phyloP scores from a whole-genome alignment of 306 rosid genomes.

The Elaeagnus macrophylla region DNA sequence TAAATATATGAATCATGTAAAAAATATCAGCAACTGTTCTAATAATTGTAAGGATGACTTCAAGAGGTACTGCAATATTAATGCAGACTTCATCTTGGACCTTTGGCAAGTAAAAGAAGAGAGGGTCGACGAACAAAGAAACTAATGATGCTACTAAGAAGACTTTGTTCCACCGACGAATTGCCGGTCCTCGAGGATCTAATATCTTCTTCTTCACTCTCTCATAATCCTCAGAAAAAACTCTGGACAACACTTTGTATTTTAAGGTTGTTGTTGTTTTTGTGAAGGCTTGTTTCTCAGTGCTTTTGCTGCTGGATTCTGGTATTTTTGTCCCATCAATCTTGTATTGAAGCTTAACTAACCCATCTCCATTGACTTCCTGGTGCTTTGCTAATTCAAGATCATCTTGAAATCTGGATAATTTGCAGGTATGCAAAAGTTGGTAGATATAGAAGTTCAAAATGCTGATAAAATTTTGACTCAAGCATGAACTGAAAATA shows the following conservation, averaged over 20 bases:
- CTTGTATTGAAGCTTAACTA: slow-evolving; percentile 12
- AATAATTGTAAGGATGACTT: slow-evolving; percentile 36
- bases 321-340: slow-evolving; percentile 7
- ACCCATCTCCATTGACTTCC: slow-evolving; percentile 11
- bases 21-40: slow-evolving; percentile 43
- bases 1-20: slow-evolving; percentile 43
- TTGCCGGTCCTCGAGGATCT: slow-evolving; percentile 44
- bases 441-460: too few relatives aligned
- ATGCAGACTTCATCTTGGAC: slow-evolving; percentile 37
- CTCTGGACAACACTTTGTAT: slow-evolving; percentile 41
- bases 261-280: slow-evolving; percentile 8
- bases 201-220: slow-evolving; percentile 31
- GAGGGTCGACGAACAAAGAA: slow-evolving; percentile 51
- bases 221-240: slow-evolving; percentile 58
- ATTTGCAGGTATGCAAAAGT: too few relatives aligned
- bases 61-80: slow-evolving; percentile 27
- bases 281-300: slow-evolving; percentile 4
- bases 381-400: slow-evolving; percentile 25
- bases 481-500: too few relatives aligned
- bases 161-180: slow-evolving; percentile 42
- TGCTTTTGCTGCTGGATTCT: not conserved
- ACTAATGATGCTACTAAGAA: slow-evolving; percentile 48
- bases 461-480: too few relatives aligned
- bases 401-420: slow-evolving; percentile 37
- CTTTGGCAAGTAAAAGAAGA: slow-evolving; percentile 48